Evolutionary conservation across 768 basidiomycete genomes (phyloP).

Genomic region (Artomyces pyxidatus): DNA sequence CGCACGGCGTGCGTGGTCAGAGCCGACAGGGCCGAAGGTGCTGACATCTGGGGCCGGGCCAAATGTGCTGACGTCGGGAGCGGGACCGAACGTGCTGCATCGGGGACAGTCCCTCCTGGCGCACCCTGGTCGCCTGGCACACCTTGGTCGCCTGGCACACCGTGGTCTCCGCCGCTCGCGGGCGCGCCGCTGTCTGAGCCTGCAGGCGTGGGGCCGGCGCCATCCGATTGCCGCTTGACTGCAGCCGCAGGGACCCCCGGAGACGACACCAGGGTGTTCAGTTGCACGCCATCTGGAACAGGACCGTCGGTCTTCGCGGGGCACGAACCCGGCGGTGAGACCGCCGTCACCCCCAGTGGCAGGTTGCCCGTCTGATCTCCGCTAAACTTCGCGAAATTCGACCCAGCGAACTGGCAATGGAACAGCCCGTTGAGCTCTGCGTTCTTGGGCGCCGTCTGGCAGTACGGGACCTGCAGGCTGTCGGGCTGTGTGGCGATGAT

Average conservation of each 20-base stretch:
- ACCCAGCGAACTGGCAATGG: constrained; percentile 48
- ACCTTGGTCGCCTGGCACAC: background rate
- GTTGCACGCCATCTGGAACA: constrained; percentile 40
- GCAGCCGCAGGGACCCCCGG: constrained; percentile 21
- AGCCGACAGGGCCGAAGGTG: background rate
- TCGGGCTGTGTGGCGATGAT: constrained; percentile 25
- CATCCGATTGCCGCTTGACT: background rate
- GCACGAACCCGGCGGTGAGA: constrained; percentile 44
- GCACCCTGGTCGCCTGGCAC: too few relatives aligned
- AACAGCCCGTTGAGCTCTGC: constrained; percentile 43
- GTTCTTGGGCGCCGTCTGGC: constrained; percentile 42
- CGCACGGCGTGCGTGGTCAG: constrained; percentile 5
- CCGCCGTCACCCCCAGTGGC: constrained; percentile 35
- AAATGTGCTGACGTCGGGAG: background rate
- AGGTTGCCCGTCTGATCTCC: constrained; percentile 40
- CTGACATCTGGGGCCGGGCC: background rate
- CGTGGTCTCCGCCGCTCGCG: background rate
- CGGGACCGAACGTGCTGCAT: too few relatives aligned
- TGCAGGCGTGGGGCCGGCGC: background rate
- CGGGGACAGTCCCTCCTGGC: too few relatives aligned
- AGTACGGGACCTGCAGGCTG: constrained; percentile 39
- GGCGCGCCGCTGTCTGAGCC: background rate
- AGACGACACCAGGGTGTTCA: constrained; percentile 29
- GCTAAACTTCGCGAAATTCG: constrained; percentile 36
- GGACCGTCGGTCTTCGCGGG: constrained; percentile 37